A percentile compares a stretch with the other conserved stretches of the same genome.
These are phyloP conservation scores for Climacium dendroides DNA, from an alignment of 225 moss, liverwort and hornwort species.

Conservation along the genomic window DNA sequence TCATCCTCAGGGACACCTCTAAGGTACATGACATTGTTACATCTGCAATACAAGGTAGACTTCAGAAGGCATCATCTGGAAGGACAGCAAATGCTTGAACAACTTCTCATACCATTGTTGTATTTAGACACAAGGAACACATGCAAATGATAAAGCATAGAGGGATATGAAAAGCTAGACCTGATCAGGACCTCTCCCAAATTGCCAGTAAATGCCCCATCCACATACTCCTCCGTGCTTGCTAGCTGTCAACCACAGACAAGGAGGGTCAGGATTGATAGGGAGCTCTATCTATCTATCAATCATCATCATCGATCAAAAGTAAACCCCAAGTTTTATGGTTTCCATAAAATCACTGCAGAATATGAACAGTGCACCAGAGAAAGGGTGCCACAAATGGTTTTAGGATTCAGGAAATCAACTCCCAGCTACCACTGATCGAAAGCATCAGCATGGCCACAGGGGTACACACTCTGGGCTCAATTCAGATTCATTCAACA, in stretches of 20 bases:
- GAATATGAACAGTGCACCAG: background rate
- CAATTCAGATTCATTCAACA: background rate
- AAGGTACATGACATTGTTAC: slow-evolving; percentile 88
- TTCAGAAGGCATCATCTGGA: background rate
- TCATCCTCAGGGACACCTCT: slow-evolving; percentile 97
- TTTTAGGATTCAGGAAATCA: background rate
- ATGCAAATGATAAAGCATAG: background rate
- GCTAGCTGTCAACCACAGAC: slow-evolving; percentile 46
- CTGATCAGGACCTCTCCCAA: slow-evolving; percentile 98
- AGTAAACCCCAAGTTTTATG: background rate
- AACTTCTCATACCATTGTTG: background rate
- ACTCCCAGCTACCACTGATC: background rate
- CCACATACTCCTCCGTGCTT: slow-evolving; percentile 94
- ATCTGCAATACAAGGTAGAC: slow-evolving; percentile 32
- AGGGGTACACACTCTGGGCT: background rate
- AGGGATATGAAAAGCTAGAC: background rate
- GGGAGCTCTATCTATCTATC: background rate
- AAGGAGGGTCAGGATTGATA: background rate
- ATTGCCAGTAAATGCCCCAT: slow-evolving; percentile 91
- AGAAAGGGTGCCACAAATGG: too few relatives aligned
- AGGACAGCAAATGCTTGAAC: background rate
- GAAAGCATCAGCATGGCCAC: background rate
- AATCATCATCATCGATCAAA: background rate
- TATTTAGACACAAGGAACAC: background rate
- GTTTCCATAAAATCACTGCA: background rate